Evolutionary conservation across 805 yeast genomes (phyloP).

Genomic region (Suhomyces emberorum): DNA sequence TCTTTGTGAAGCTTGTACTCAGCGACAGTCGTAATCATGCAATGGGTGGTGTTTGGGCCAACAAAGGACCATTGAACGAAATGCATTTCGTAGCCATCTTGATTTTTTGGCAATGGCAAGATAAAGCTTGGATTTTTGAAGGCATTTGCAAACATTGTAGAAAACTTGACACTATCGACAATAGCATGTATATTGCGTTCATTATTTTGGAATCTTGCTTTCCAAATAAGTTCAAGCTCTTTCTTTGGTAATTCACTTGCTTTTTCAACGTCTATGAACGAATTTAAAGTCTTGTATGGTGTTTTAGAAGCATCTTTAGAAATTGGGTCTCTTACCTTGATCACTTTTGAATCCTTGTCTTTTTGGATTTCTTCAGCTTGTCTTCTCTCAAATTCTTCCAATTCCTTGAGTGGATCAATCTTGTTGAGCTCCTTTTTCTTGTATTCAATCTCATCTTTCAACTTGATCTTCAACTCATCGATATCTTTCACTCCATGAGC

Average conservation of each 20-base stretch:
- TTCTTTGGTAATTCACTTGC: conserved; percentile 49
- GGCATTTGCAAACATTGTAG: conserved; percentile 63
- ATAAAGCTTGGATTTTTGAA: conserved; percentile 77
- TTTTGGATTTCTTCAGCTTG: conserved; percentile 27
- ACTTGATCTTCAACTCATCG: conserved; percentile 57
- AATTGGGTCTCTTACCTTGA: conserved; percentile 34
- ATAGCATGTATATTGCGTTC: conserved; percentile 65
- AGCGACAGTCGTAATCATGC: conserved; percentile 85
- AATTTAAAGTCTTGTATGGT: conserved; percentile 69
- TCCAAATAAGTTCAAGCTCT: conserved; percentile 83
- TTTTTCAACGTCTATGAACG: conserved; percentile 71
- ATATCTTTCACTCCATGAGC: conserved; percentile 38
- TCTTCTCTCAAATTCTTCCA: conserved; percentile 53
- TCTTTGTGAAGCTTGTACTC: conserved; percentile 90
- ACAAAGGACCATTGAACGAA: conserved; percentile 92
- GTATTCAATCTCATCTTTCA: conserved; percentile 57
- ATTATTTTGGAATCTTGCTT: conserved; percentile 70
- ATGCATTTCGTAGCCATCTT: conserved; percentile 70
- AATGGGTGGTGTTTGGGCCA: conserved; percentile 79
- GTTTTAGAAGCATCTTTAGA: conserved; percentile 30
- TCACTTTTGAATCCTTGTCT: conserved; percentile 21
- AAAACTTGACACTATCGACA: conserved; percentile 54
- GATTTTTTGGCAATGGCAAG: conserved; percentile 78
- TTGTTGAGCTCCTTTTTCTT: conserved; percentile 55
- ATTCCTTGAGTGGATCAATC: conserved; percentile 66